A percentile compares a stretch with the other conserved stretches of the same genome.
Evolutionary conservation across 768 basidiomycete genomes (phyloP).

Genomic region (Kwoniella sp.): DNA sequence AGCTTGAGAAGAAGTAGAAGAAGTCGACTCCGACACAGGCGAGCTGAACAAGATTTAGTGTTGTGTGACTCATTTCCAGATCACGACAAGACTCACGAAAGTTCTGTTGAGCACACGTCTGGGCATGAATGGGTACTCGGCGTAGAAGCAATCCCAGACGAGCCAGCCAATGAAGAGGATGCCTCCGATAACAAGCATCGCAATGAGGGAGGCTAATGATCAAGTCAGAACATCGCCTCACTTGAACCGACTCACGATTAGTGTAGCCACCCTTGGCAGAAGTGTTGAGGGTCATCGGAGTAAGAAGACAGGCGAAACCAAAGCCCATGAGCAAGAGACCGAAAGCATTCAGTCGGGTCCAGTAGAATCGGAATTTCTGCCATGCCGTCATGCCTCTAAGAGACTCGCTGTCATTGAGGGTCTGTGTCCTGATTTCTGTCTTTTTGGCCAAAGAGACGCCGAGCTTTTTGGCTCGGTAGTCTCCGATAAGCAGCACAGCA

Average conservation of each 20-base stretch:
- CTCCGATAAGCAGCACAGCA: slow-evolving; percentile 47
- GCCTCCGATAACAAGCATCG: slow-evolving; percentile 57
- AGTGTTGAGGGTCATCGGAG: slow-evolving; percentile 44
- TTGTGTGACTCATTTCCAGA: neutral
- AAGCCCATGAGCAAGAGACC: slow-evolving; percentile 45
- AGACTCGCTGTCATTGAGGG: neutral
- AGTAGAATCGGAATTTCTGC: slow-evolving; percentile 31
- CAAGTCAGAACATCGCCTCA: neutral
- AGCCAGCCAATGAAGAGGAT: slow-evolving; percentile 56
- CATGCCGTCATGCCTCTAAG: neutral
- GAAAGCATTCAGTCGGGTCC: slow-evolving; percentile 19
- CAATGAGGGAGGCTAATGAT: slow-evolving; percentile 18
- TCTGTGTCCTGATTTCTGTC: neutral
- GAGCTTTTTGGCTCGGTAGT: slow-evolving; percentile 37
- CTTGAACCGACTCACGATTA: slow-evolving; percentile 31
- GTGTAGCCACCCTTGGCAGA: slow-evolving; percentile 35
- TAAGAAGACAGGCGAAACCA: slow-evolving; percentile 35
- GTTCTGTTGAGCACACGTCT: slow-evolving; percentile 55
- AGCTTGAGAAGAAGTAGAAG: slow-evolving; percentile 40
- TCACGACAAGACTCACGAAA: slow-evolving; percentile 28
- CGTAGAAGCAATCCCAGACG: slow-evolving; percentile 53
- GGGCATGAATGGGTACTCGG: slow-evolving; percentile 55
- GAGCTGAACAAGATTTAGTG: neutral
- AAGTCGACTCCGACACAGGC: slow-evolving; percentile 19
- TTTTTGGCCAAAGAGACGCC: slow-evolving; percentile 36